Base-by-base conservation (phyloP, 306 rosid genomes). In the Mucuna pruriens region DNA sequence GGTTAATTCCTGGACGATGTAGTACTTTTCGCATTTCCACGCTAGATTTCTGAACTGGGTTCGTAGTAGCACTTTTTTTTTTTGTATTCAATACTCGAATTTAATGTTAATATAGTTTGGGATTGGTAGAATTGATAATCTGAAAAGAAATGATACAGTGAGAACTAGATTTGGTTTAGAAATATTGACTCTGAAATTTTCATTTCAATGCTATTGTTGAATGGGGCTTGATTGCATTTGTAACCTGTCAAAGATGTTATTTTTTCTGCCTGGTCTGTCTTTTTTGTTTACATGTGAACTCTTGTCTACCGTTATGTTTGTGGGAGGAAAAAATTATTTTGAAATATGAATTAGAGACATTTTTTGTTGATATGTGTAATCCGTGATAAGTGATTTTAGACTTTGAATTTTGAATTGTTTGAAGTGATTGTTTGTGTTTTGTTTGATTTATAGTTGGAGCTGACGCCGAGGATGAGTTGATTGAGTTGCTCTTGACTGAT, bases 371-470 rank as follows among this genome's bases (percentile, higher is more conserved):
- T 71, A 9, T 19, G 2, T 39, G 57, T 1, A 74, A 16, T 51
- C 5, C 10, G 5, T 26, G 20, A 49, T 19, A 12, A 39, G 2
- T 0, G 0, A 38, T 31, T 29, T 1, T 22, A 9, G 20, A 40
- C 8, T 16, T 64, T 83, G 51, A 49, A 19, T 20, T 67, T 15
- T 42, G 34, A 36, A 45, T 44, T 31, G 1, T 38, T 2, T 70
- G 74, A 13, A 20, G 9, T 72, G 62, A n/a, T 54, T 71, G 5
- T 20, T 52, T 51, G 1, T 68, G 15, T 60, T 11, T 26, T 22
- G 63, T 49, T 17, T 81, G 72, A 12, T 78, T 36, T 58, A 4
- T 84, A 92, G 94, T 92, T 84, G 97, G 94, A 44, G 89, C 88
- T 48, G 94, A 92, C 1, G 83, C 80, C 15, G 94, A 89, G 22